phyloP scores from a whole-genome alignment of 2,329 filamentous ascomycete species.

The Lasiodiplodia sp. region DNA sequence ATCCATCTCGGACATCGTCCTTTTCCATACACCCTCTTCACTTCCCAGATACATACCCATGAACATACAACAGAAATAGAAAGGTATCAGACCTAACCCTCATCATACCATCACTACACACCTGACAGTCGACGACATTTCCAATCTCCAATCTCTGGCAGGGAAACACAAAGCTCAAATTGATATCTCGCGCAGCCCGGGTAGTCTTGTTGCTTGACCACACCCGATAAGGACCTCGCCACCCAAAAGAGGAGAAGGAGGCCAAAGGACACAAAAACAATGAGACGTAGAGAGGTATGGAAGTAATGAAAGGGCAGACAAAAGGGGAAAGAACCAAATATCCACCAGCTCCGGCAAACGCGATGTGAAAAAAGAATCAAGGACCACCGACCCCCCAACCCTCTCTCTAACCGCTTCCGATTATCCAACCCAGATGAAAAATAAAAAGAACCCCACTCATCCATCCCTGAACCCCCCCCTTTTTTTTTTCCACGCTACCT shows the following conservation, averaged over 20 bases:
- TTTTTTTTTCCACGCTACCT: background rate
- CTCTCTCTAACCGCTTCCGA: background rate
- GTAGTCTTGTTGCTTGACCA: background rate
- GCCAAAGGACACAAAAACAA: background rate
- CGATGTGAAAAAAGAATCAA: background rate
- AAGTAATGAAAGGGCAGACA: background rate
- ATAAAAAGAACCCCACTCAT: background rate
- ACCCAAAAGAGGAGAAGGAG: background rate
- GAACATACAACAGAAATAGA: too few species aligned
- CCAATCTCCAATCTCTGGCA: too few species aligned
- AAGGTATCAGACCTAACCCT: too few species aligned
- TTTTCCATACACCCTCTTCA: too few species aligned
- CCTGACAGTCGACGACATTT: background rate
- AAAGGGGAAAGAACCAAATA: background rate
- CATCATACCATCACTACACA: background rate
- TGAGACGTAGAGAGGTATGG: background rate
- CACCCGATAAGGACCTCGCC: background rate
- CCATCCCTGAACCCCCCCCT: background rate
- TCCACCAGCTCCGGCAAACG: background rate
- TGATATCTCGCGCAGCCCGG: conserved; percentile 17
- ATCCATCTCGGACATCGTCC: too few species aligned
- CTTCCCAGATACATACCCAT: too few species aligned
- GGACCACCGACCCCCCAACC: background rate
- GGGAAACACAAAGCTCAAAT: conserved; percentile 16
- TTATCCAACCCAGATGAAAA: background rate